Evolutionary conservation across 176 grass and related monocot genomes (phyloP), one percentile per base, ranked within the genome.

Genomic region (Phoenix roebelenii): DNA sequence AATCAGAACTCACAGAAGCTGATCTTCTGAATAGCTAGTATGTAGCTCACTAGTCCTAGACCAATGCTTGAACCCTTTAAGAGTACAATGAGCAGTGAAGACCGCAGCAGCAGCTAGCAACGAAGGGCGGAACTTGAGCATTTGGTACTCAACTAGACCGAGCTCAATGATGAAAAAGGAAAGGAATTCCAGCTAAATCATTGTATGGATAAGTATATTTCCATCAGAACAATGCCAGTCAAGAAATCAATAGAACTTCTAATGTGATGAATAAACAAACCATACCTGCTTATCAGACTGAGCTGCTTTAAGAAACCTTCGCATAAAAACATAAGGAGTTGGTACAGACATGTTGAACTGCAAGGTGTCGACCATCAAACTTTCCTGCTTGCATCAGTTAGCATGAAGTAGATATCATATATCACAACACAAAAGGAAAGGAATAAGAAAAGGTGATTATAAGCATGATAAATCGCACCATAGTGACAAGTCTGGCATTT

Each of bases 111-210:
- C 93, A 39, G 87, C 88, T 23, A 98, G 79, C 71, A 89, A 79
- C 1, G 81, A 92, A 66, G 93, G 81, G 19, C 12, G 54, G 60
- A 85, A 98, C 57, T 75, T 81, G 50, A 98, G 77, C 87, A 92
- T 98, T 52, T 89, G 64, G 50, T 85, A 89, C 58, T 85, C 93
- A 22, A 89, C 84, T 23, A 98, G 65, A 60, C 75, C 83, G 24
- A 98, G 84, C 84, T 98, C 84, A 15, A 92, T 52, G 25, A 92
- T 74, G 78, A 92, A 98, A 58, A 85, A 98, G 6, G 87, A 92
- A 35, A 83, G 59, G 12, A 89, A 66, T 30, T 89, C 79, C 49
- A 88, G 79, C 93, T 98, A 79, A 64, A 35, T 68, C 5, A 6
- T 65, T 65, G 0, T 12, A 14, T 44, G 12, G 35, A 44, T 39